Percentiles rank a stretch among this genome's conserved stretches.
phyloP scores from a whole-genome alignment of 805 yeast genomes.

The Jamesozyma jinghongensis region DNA sequence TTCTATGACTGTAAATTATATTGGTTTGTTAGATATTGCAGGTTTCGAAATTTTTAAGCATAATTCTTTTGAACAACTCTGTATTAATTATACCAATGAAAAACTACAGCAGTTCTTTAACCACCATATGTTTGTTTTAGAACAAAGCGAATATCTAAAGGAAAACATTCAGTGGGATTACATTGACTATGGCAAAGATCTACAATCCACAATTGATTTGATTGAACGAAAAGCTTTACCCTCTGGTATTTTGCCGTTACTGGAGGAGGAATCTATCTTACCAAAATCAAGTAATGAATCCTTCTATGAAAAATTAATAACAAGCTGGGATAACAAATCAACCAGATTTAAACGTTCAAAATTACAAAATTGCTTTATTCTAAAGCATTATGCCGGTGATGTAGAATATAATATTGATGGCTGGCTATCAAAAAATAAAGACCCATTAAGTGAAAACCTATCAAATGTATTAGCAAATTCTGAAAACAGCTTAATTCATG shows the following conservation, averaged over 20 bases:
- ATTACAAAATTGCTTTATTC: constrained; percentile 64
- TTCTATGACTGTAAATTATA: constrained; percentile 44
- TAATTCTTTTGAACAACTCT: constrained; percentile 93
- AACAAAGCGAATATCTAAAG: constrained; percentile 87
- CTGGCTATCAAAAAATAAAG: constrained; percentile 92
- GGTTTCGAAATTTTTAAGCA: constrained; percentile 94
- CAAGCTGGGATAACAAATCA: constrained; percentile 48
- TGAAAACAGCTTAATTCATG: constrained; percentile 43
- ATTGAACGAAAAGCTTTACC: constrained; percentile 63
- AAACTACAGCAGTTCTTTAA: constrained; percentile 96
- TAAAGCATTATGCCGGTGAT: constrained; percentile 90
- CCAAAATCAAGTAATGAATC: constrained; percentile 82
- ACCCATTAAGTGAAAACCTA: constrained; percentile 77
- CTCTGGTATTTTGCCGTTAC: constrained; percentile 73
- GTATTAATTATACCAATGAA: constrained; percentile 95
- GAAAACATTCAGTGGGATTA: constrained; percentile 96
- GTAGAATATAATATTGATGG: constrained; percentile 91
- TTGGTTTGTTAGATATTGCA: constrained; percentile 94
- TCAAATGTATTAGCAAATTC: constrained; percentile 54
- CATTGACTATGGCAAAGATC: constrained; percentile 89
- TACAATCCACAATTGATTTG: constrained; percentile 88
- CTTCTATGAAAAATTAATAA: constrained; percentile 69
- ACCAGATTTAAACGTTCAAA: constrained; percentile 64
- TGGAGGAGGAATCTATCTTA: constrained; percentile 92
- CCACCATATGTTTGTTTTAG: constrained; percentile 94